phyloP scores from a whole-genome alignment of 768 basidiomycete species.

The Termitomyces titanicus region DNA sequence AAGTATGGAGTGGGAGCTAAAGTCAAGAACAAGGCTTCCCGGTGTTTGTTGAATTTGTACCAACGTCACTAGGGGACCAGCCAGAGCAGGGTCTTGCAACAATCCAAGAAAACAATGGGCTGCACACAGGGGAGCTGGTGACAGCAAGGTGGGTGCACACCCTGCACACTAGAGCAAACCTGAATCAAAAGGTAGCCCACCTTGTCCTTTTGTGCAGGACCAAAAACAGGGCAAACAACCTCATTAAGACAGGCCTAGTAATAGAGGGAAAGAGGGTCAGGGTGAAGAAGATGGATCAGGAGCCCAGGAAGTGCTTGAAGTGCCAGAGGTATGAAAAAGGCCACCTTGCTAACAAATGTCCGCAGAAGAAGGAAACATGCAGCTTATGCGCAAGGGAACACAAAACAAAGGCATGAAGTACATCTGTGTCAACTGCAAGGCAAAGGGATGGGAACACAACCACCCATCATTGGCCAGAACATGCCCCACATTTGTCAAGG shows the following conservation, averaged over 20 bases:
- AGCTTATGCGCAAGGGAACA: constrained; percentile 14
- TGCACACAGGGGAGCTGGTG: not conserved
- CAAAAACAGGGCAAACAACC: constrained; percentile 9
- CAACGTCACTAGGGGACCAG: not conserved
- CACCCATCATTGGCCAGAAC: constrained; percentile 21
- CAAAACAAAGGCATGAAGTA: constrained; percentile 13
- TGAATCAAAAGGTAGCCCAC: not conserved
- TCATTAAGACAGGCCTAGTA: too few species aligned
- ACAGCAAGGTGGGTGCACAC: not conserved
- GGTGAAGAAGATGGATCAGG: constrained; percentile 6
- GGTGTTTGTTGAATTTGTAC: not conserved
- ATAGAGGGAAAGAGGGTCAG: constrained; percentile 3
- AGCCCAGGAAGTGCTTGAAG: too few species aligned
- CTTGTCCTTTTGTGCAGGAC: not conserved
- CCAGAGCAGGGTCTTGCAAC: not conserved
- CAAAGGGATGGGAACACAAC: constrained; percentile 6
- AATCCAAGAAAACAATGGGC: not conserved
- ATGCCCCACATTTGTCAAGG: constrained; percentile 19
- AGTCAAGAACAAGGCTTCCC: not conserved
- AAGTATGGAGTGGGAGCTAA: not conserved
- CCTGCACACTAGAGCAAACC: not conserved
- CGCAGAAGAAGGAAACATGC: constrained; percentile 6
- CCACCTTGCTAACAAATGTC: constrained; percentile 17
- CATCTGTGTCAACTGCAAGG: constrained; percentile 22
- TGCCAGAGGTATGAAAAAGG: not conserved